phyloP scores from a whole-genome alignment of 352 stramenopile species.

The Phytophthora cactorum region DNA sequence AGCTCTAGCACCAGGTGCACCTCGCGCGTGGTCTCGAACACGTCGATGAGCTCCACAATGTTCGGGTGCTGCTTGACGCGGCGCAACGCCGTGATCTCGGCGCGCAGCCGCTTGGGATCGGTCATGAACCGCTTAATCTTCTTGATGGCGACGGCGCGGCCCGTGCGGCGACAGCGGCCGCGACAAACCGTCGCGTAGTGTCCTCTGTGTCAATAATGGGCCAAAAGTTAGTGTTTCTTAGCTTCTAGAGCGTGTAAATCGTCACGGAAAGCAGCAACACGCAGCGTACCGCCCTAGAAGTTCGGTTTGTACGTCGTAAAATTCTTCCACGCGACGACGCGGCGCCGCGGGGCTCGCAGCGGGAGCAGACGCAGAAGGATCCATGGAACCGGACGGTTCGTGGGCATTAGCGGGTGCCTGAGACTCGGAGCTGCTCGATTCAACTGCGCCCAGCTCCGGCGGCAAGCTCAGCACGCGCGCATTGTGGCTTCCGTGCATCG shows the following conservation, averaged over 20 bases:
- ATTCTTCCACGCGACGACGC: conserved; percentile 52
- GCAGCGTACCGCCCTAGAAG: conserved; percentile 49
- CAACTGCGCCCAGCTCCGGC: conserved; percentile 3
- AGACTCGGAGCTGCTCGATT: background rate
- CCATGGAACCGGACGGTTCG: background rate
- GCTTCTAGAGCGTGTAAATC: conserved; percentile 13
- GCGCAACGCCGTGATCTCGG: conserved; percentile 70
- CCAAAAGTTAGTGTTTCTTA: background rate
- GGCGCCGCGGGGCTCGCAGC: too few relatives aligned
- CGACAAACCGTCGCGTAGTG: conserved; percentile 77
- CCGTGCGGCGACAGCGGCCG: conserved; percentile 56
- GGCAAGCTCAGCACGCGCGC: conserved; percentile 24
- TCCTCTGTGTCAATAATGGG: conserved; percentile 36
- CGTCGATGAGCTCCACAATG: conserved; percentile 82
- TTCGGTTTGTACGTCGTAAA: conserved; percentile 63
- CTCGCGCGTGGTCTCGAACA: conserved; percentile 81
- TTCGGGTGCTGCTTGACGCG: conserved; percentile 70
- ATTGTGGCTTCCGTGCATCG: conserved; percentile 18
- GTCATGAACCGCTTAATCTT: conserved; percentile 87
- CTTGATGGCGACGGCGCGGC: conserved; percentile 74
- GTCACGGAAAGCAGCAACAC: background rate
- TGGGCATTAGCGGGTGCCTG: background rate
- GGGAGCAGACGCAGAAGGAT: background rate
- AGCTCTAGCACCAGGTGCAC: conserved; percentile 83
- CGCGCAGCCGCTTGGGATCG: conserved; percentile 64